Evolutionary conservation across 2,329 filamentous ascomycete species (phyloP), one percentile per base, ranked within the genome.

Genomic region (Aspergillus ibericus): DNA sequence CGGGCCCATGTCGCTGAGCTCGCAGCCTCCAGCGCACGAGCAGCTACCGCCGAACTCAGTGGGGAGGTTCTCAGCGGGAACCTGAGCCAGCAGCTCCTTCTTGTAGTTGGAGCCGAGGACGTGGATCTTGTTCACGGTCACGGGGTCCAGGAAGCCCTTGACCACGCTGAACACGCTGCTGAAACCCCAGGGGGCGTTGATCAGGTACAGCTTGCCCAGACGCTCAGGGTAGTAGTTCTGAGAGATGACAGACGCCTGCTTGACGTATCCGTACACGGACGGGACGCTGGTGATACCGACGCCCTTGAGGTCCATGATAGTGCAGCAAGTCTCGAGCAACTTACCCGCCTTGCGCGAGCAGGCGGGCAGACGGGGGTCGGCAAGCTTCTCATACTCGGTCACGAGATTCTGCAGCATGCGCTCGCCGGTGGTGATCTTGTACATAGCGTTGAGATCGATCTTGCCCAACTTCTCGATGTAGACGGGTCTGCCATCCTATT

Each of bases 211-310:
- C 79, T 92, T 93, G 72, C 95, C 95, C 59, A 99, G 84, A 59
- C 95, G 91, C 84, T 99, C 95, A 7, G 95, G 95, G 81, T 99
- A 99, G 86, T 98, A 96, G 85, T 98, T 96, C 80, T 98, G 95
- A 65, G 91, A 96, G 79, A 99, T 91, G 75, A 82, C 88, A 34
- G 92, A 95, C 47, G 92, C 92, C 74, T 89, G 85, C 70, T 86
- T 86, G 67, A 99, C 85, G 81, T 97, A 98, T 55, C 86, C 84
- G 82, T 96, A 96, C 59, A 97, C 93, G 61, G 89, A 89, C 62
- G 87, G 84, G 44, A 91, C 88, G 78, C 90, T 95, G 74, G 83
- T 84, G 68, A 98, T 80, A 59, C 91, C 91, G 22, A 99, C 93
- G 62, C 93, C 93, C 82, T 96, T 96, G 76, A 97, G 85, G 78